Base-by-base conservation (phyloP, 441 rosid species). In the Syzygium syzygioides region DNA sequence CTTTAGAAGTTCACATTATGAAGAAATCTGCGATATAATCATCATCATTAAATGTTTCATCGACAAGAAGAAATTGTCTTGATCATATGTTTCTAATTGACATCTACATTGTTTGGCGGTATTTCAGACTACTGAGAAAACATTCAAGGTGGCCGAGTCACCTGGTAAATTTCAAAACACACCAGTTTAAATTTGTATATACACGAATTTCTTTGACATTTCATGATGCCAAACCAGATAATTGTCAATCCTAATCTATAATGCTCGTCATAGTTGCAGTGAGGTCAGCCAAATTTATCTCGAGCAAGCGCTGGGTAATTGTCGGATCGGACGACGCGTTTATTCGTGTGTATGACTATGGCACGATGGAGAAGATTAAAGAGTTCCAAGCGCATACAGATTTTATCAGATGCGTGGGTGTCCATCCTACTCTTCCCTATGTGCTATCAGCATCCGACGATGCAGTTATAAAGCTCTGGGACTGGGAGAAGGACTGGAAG, bases 111-210 rank as follows among this genome's bases (percentile, higher is more conserved):
- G 59, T 28, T 87, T 86, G 55, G 71, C 68, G 54, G 79, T 90
- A 54, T 23, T 92, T 45, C 91, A 96, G 98, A 90, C 95, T 7
- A 92, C 92, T 91, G 95, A 93, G 28, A 96, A 95, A 89, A 94
- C 96, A 68, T 92, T 95, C 91, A 96, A 95, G 88, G 96, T 94
- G 91, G 92, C 94, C 30, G 96, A 95, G 54, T 90, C 96, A 89
- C 96, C 94, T 62, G 96, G 98, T 59, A 59, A 1, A 59, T 0
- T 26, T 59, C 17, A 26, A 30, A 13, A 26, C 15, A 28, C 30
- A 0, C 66, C n/a, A 28, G 32, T 26, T 59, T 59, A 32, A 32
- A 32, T 32, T 32, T 3, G 34, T 32, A 32, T 32, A 32, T 32
- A 32, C 34, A 32, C 34, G 34, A 32, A 32, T 32, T 32, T 32